Percentiles rank a stretch among this genome's conserved stretches.
These are phyloP conservation scores for Naganishia vaughanmartiniae DNA, from an alignment of 768 basidiomycete genomes.

Conservation along the genomic window DNA sequence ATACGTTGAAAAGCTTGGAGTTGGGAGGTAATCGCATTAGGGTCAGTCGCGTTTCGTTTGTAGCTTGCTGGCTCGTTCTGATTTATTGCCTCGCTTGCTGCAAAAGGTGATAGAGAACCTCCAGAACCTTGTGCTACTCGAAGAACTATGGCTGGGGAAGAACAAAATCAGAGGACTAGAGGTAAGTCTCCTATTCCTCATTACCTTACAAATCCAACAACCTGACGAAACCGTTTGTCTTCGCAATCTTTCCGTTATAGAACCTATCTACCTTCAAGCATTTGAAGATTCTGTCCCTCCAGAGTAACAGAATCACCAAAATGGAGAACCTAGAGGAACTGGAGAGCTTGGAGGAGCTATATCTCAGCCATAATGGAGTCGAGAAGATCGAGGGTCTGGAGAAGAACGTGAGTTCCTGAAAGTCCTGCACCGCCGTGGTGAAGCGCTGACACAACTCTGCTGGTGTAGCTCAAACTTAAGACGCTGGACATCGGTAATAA, in stretches of 20 bases:
- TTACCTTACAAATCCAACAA: not conserved
- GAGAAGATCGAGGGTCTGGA: slow-evolving; percentile 78
- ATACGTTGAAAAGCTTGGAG: slow-evolving; percentile 75
- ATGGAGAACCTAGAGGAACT: slow-evolving; percentile 76
- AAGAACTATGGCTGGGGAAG: slow-evolving; percentile 96
- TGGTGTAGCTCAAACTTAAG: slow-evolving; percentile 62
- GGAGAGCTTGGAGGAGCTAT: slow-evolving; percentile 76
- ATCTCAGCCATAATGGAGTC: slow-evolving; percentile 91
- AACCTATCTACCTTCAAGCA: slow-evolving; percentile 68
- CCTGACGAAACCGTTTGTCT: not conserved
- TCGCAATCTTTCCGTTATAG: slow-evolving; percentile 52
- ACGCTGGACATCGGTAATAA: slow-evolving; percentile 88
- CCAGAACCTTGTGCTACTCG: slow-evolving; percentile 72
- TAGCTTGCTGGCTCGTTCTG: not conserved
- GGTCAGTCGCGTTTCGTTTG: slow-evolving; percentile 56
- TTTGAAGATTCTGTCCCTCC: slow-evolving; percentile 77
- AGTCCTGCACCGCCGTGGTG: not conserved
- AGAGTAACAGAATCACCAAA: slow-evolving; percentile 85
- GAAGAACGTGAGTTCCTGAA: slow-evolving; percentile 63
- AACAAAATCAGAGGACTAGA: slow-evolving; percentile 90
- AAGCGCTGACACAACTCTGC: not conserved
- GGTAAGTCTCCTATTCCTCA: slow-evolving; percentile 54
- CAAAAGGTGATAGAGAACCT: slow-evolving; percentile 80
- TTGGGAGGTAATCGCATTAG: slow-evolving; percentile 89
- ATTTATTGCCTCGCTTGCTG: slow-evolving; percentile 17